These are phyloP conservation scores for Mitosporidium daphniae DNA, from an alignment of 371 early-diverging fungal genomes.

Conservation along the genomic window DNA sequence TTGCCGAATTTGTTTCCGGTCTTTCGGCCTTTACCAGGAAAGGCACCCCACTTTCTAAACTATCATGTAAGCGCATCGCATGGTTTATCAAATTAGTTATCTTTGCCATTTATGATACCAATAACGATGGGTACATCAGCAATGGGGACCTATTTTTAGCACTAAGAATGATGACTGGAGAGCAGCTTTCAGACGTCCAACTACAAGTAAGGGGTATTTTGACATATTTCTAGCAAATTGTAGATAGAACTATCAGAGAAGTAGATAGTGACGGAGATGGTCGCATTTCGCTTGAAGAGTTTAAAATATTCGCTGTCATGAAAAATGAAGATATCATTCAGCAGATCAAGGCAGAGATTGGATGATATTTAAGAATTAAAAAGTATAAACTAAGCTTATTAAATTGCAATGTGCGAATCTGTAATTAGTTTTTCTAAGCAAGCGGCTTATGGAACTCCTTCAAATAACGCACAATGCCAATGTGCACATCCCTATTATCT, in stretches of 20 bases:
- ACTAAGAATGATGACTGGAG: slow-evolving; percentile 85
- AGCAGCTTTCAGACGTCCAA: slow-evolving; percentile 57
- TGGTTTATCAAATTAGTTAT: slow-evolving; percentile 15
- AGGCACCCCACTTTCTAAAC: slow-evolving; percentile 55
- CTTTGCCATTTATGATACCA: slow-evolving; percentile 92
- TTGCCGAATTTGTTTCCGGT: slow-evolving; percentile 71
- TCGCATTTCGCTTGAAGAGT: slow-evolving; percentile 69
- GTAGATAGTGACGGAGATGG: slow-evolving; percentile 75
- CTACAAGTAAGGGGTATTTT: too few species aligned
- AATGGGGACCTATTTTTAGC: slow-evolving; percentile 82
- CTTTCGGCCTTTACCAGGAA: slow-evolving; percentile 57
- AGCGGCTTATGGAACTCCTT: too few species aligned
- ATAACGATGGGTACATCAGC: slow-evolving; percentile 75
- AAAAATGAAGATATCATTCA: too few species aligned
- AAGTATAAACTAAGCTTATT: too few species aligned
- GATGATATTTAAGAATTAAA: too few species aligned
- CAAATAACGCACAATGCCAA: too few species aligned
- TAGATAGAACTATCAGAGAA: slow-evolving; percentile 90
- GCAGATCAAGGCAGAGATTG: too few species aligned
- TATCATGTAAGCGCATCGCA: slow-evolving; percentile 21
- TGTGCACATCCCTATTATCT: too few species aligned
- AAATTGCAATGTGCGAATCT: too few species aligned
- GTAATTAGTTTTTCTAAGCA: too few species aligned
- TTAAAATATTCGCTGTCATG: too few species aligned
- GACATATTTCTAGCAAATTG: too few species aligned